Evolutionary conservation across 768 basidiomycete genomes (phyloP), one percentile per base, ranked within the genome.

Genomic region (Trametes punicea): DNA sequence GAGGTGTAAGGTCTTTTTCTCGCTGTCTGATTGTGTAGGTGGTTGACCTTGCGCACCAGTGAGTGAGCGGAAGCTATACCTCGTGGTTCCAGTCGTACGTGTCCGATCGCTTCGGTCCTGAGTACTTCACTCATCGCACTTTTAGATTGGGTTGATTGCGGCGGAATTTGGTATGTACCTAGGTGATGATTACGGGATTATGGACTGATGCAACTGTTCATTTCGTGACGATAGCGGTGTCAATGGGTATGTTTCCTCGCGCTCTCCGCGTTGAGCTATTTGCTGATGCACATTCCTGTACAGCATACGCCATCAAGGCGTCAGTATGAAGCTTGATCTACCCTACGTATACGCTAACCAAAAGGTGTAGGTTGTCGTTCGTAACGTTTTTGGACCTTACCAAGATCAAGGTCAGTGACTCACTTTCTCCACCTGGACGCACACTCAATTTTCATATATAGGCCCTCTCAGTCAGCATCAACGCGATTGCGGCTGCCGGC

Each of bases 381-480:
- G n/a, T 31, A 16, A 51, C 42, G 7, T 58, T 58, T 36, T 34
- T 40, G 6, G 38, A 59, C 18, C 48, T 59, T 15, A 30, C 1
- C 21, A 34, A 55, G 11, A n/a, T 59, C 25, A 59, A 59, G 48
- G 56, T 62, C 16, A 4, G 40, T 51, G 18, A 6, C 31, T 13
- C 27, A 4, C 18, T 9, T 8, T 23, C 23, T 20, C n/a, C 16
- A 13, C 2, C 18, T 9, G 27, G 27, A 2, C 29, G 16, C n/a
- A 6, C 25, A 15, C 29, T 30, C 27, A 15, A 6, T 30, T 9
- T 15, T 2, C 15, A 2, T 23, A 15, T 47, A 20, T 54, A 81
- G 80, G 74, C 76, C 21, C 68, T 81, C 36, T 81, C 81, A 4
- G 79, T 81, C 75, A 71, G 79, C 38, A 79, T 82, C 30, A 81